A percentile compares a stretch with the other conserved stretches of the same genome.
These are phyloP conservation scores for Aspergillus vadensis DNA, from an alignment of 2,329 filamentous ascomycete genomes.

Conservation along the genomic window DNA sequence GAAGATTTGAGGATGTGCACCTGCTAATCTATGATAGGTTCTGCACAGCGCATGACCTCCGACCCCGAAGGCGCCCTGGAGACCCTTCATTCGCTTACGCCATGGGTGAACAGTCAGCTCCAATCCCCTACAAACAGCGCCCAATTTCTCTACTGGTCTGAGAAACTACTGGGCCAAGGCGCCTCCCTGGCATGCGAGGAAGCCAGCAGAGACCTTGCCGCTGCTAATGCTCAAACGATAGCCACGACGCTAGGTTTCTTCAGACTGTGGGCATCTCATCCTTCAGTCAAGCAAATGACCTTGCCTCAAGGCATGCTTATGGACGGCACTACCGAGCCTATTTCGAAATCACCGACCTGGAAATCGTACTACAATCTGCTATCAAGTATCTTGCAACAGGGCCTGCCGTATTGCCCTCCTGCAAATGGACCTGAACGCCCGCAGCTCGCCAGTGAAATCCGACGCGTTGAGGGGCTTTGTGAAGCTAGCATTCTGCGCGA, in stretches of 20 bases:
- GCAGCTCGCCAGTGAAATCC: slow-evolving; percentile 74
- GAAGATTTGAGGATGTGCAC: neutral
- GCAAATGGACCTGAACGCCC: slow-evolving; percentile 51
- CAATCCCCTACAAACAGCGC: slow-evolving; percentile 52
- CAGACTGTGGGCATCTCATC: slow-evolving; percentile 47
- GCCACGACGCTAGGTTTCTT: slow-evolving; percentile 52
- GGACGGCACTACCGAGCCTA: slow-evolving; percentile 24
- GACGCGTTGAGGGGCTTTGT: slow-evolving; percentile 76
- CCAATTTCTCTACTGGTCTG: slow-evolving; percentile 76
- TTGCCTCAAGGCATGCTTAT: slow-evolving; percentile 14
- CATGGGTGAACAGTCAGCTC: slow-evolving; percentile 55
- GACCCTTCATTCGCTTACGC: slow-evolving; percentile 67
- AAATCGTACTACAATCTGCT: slow-evolving; percentile 79
- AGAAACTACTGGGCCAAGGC: slow-evolving; percentile 73
- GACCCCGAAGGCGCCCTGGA: slow-evolving; percentile 60
- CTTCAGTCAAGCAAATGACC: slow-evolving; percentile 31
- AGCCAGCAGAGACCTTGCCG: slow-evolving; percentile 32
- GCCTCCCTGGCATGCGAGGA: slow-evolving; percentile 67
- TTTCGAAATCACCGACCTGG: slow-evolving; percentile 64
- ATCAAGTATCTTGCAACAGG: slow-evolving; percentile 70
- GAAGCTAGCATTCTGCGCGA: slow-evolving; percentile 77
- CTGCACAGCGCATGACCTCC: slow-evolving; percentile 48
- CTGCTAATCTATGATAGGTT: slow-evolving; percentile 38
- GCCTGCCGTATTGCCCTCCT: slow-evolving; percentile 39
- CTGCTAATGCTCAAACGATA: slow-evolving; percentile 29